A percentile compares a stretch with the other conserved stretches of the same genome.
phyloP scores from a whole-genome alignment of 495 filamentous ascomycete species.

The Lasiosphaeria ovina region DNA sequence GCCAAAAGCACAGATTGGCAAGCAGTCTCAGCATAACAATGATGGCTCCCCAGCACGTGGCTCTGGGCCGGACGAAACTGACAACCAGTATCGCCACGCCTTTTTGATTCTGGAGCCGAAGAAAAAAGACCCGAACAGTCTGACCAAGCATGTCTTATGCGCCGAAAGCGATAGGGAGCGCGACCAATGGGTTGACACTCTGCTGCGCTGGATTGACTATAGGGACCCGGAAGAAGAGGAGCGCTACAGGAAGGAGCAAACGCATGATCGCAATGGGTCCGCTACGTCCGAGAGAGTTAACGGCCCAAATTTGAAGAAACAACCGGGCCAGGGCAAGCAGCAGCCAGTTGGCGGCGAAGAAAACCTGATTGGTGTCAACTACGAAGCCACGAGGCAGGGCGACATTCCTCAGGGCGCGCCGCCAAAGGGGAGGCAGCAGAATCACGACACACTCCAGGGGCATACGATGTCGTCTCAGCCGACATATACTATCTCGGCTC shows the following conservation, averaged over 20 bases:
- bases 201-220: constrained; percentile 87
- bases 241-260: constrained; percentile 25
- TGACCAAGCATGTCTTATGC: constrained; percentile 92
- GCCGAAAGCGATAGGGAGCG: constrained; percentile 92
- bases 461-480: constrained; percentile 37
- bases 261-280: constrained; percentile 35
- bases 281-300: constrained; percentile 33
- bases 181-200: constrained; percentile 87
- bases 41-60: constrained; percentile 60
- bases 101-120: constrained; percentile 95
- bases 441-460: constrained; percentile 31
- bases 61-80: constrained; percentile 64
- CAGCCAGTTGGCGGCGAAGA: constrained; percentile 38
- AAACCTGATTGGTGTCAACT: constrained; percentile 74
- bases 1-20: constrained; percentile 87
- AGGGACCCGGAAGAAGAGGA: constrained; percentile 58
- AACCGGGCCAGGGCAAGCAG: constrained; percentile 36
- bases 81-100: constrained; percentile 95
- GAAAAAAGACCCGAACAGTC: constrained; percentile 86
- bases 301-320: constrained; percentile 52
- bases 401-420: constrained; percentile 43
- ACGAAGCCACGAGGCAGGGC: constrained; percentile 76
- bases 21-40: constrained; percentile 65
- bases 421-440: constrained; percentile 20
- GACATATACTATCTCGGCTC: constrained; percentile 73